A percentile compares a stretch with the other conserved stretches of the same genome.
These are phyloP conservation scores for Heterobasidion parviporum DNA, from an alignment of 1,284 basidiomycete species.

Conservation along the genomic window DNA sequence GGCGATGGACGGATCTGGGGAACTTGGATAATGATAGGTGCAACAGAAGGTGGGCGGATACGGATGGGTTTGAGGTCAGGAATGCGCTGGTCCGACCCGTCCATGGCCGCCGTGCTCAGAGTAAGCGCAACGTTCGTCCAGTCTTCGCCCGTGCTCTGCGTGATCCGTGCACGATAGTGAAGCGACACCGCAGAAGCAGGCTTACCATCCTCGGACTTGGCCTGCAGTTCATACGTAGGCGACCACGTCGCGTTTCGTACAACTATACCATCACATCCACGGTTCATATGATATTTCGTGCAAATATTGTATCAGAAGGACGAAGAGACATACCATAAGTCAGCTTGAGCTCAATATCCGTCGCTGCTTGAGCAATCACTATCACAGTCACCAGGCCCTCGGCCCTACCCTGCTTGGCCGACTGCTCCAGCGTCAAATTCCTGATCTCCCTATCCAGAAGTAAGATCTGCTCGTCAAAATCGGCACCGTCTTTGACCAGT, in stretches of 20 bases:
- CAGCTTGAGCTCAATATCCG: constrained; percentile 33
- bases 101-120: constrained; percentile 37
- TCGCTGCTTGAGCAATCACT: constrained; percentile 27
- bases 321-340: constrained; percentile 37
- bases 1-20: neutral
- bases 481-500: constrained; percentile 25
- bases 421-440: constrained; percentile 21
- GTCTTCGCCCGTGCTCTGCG: constrained; percentile 52
- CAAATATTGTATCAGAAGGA: neutral
- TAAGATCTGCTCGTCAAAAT: constrained; percentile 32
- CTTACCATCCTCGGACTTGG: constrained; percentile 26
- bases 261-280: constrained; percentile 23
- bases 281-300: neutral
- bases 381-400: constrained; percentile 29
- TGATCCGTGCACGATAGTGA: constrained; percentile 46
- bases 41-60: constrained; percentile 12
- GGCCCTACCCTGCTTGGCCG: constrained; percentile 26
- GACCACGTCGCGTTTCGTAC: constrained; percentile 42
- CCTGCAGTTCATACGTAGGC: constrained; percentile 50
- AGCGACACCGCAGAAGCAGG: constrained; percentile 36
- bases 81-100: constrained; percentile 9
- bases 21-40: no score
- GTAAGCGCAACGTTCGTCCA: constrained; percentile 43
- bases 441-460: constrained; percentile 32
- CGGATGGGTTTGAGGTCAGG: constrained; percentile 13